Conservation (phyloP, 148 eudicot species). For the Rhododendron molle region DNA sequence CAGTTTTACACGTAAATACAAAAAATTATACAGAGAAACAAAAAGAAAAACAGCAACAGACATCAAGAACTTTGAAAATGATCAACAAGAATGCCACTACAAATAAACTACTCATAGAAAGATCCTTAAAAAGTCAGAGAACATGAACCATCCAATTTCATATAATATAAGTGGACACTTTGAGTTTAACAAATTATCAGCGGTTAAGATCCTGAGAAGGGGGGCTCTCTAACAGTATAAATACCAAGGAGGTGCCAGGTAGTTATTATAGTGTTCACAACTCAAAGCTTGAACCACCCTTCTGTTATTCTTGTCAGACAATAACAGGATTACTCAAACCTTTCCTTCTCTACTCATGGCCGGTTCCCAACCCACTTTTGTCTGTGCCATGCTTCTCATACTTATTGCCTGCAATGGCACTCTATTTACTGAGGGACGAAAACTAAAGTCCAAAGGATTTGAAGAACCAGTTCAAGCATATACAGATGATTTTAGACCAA, state of each 20-base stretch:
- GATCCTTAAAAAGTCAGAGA: not conserved
- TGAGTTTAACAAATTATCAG: not conserved
- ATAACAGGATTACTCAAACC: not conserved
- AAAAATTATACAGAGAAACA: not conserved
- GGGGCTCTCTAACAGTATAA: conserved; percentile 17
- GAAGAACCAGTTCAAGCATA: not conserved
- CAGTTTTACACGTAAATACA: not conserved
- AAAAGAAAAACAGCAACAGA: not conserved
- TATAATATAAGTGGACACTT: not conserved
- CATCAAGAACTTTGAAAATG: not conserved
- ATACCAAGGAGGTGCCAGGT: conserved; percentile 14
- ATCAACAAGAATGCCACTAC: not conserved
- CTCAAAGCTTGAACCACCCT: not conserved
- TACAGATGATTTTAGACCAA: conserved; percentile 30
- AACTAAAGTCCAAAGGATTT: conserved; percentile 20
- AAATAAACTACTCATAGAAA: not conserved
- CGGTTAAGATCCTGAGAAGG: not conserved
- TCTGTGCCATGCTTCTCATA: conserved; percentile 14
- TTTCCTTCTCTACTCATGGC: conserved; percentile 24
- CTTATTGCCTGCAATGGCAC: conserved; percentile 15
- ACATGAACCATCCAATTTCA: not conserved
- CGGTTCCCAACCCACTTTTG: conserved; percentile 8
- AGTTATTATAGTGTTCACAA: conserved; percentile 7
- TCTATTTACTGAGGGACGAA: conserved; percentile 25
- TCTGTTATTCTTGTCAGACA: not conserved